Evolutionary conservation across 257 asterid genomes (phyloP), one percentile per base, ranked within the genome.

Genomic region (Nicotiana tabacum): DNA sequence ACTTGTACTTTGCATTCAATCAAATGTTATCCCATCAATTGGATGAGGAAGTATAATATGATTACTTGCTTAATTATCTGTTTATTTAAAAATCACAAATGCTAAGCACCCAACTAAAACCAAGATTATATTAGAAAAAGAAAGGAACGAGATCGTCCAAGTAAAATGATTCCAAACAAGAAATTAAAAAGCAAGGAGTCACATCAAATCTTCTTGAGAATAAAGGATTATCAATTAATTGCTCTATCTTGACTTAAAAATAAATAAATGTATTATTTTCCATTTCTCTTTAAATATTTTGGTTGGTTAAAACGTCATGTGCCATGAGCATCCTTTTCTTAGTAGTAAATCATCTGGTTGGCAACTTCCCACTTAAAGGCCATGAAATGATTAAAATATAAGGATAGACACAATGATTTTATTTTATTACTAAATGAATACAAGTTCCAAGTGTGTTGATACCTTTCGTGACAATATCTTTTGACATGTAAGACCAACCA

Each of bases 271-370:
- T 11, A 56, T 56, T 16, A 56, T 15, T 46, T 46, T 46, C n/a
- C 8, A 13, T 16, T 46, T 21, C 4, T 43, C 21, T 43, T 70
- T 70, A 43, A 43, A 46, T 72, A 72, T 46, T 46, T 21, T 72
- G 78, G 51, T 72, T 43, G 60, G 78, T 72, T 46, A 46, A 46
- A 72, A 12, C 61, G 78, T 72, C 78, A 46, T 46, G 27, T 46
- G 61, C 78, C 61, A 72, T 24, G 78, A 12, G 21, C 78, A 72
- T 21, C 61, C 78, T 46, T 43, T 16, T 70, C 51, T 69, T 9
- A 69, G 5, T 9, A 69, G 10, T 70, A 70, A 70, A 72, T 72
- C 15, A 72, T 72, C 79, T 21, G 60, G 79, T 72, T 72, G 79
- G 79, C 79, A 46, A 46, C 51, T 58, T 46, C 61, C 39, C 58